Percentiles rank a stretch among this genome's conserved stretches.
These are phyloP conservation scores for Aureobasidium zeae DNA, from an alignment of 2,329 filamentous ascomycete genomes.

Conservation along the genomic window DNA sequence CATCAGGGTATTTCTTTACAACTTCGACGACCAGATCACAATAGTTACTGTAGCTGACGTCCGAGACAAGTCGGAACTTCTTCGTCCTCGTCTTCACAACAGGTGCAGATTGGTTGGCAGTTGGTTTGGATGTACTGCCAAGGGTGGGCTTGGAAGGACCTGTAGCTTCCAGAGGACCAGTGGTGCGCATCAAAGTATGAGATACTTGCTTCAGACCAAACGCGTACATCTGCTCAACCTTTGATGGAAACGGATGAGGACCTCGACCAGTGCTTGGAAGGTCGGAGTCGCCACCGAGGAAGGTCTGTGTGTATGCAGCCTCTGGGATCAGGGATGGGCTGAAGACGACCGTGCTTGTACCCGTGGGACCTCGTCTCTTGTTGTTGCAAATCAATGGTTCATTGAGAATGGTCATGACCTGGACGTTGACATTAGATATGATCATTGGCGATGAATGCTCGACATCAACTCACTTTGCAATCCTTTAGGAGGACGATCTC, in stretches of 20 bases:
- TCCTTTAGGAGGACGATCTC: slow-evolving; percentile 57
- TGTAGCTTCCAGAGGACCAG: background rate
- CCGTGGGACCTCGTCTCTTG: too few species aligned
- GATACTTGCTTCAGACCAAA: slow-evolving; percentile 18
- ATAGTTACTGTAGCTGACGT: slow-evolving; percentile 49
- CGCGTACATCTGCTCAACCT: slow-evolving; percentile 28
- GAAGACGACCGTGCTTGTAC: slow-evolving; percentile 23
- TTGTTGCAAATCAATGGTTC: background rate
- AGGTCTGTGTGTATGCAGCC: slow-evolving; percentile 24
- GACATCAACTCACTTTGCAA: slow-evolving; percentile 25
- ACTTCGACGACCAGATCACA: slow-evolving; percentile 65
- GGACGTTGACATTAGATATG: slow-evolving; percentile 10
- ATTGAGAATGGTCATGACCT: background rate
- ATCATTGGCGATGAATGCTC: background rate
- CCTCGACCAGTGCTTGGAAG: slow-evolving; percentile 19
- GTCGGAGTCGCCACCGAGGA: slow-evolving; percentile 19
- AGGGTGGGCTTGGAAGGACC: background rate
- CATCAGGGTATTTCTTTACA: slow-evolving; percentile 44
- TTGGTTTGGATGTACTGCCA: background rate
- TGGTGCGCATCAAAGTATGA: background rate
- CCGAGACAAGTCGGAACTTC: slow-evolving; percentile 57
- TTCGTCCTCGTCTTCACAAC: slow-evolving; percentile 27
- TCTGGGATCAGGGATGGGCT: slow-evolving; percentile 22
- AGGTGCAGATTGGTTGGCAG: background rate
- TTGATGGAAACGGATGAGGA: slow-evolving; percentile 16